These are phyloP conservation scores for Mixia osmundae DNA, from an alignment of 1,284 basidiomycete species.

Conservation along the genomic window DNA sequence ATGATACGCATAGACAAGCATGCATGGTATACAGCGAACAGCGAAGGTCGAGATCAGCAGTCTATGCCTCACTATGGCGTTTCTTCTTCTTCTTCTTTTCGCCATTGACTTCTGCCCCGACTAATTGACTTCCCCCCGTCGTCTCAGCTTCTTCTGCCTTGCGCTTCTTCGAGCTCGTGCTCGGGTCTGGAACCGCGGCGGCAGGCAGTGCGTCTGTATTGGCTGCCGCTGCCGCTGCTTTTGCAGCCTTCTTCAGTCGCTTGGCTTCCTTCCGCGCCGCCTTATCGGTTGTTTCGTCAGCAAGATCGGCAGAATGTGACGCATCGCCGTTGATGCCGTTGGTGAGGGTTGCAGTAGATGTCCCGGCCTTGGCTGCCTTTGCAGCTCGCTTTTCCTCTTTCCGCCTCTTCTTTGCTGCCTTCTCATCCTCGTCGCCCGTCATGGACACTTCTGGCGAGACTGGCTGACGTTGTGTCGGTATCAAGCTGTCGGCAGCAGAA, in stretches of 20 bases:
- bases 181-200: background rate
- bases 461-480: conserved; percentile 38
- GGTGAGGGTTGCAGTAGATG: conserved; percentile 20
- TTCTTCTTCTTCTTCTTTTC: conserved; percentile 6
- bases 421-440: conserved; percentile 42
- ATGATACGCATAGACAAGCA: too few species aligned
- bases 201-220: conserved; percentile 2
- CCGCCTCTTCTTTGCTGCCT: conserved; percentile 35
- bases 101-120: background rate
- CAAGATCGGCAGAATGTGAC: background rate
- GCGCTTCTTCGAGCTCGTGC: conserved; percentile 6
- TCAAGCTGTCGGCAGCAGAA: conserved; percentile 39
- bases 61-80: background rate
- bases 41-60: too few species aligned
- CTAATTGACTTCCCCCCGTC: background rate
- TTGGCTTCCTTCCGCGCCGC: conserved; percentile 38
- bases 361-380: conserved; percentile 23
- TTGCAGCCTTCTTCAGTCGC: conserved; percentile 14
- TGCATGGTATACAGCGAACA: too few species aligned
- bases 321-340: conserved; percentile 29
- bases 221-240: conserved; percentile 18
- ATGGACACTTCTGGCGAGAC: conserved; percentile 17
- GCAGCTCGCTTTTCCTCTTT: conserved; percentile 21
- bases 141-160: conserved; percentile 3
- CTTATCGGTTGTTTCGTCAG: conserved; percentile 26